These are phyloP conservation scores for button mushroom (Agaricus bisporus) DNA, from an alignment of 768 basidiomycete genomes.

Conservation along the genomic window DNA sequence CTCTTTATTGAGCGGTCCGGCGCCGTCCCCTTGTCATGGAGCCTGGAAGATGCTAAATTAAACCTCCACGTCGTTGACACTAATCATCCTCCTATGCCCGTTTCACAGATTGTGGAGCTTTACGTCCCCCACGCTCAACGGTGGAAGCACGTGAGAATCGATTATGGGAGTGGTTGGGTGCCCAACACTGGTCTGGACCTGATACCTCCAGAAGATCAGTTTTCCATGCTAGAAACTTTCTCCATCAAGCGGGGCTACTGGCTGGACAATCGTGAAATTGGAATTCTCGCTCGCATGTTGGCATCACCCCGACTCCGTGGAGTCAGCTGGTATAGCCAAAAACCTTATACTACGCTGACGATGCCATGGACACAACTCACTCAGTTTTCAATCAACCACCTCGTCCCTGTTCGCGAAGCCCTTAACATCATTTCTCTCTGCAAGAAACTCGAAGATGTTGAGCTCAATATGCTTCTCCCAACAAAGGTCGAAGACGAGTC, in stretches of 20 bases:
- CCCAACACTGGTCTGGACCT: slow-evolving; percentile 12
- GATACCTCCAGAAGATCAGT: slow-evolving; percentile 12
- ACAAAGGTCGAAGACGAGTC: slow-evolving; percentile 7
- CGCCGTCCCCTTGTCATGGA: slow-evolving; percentile 19
- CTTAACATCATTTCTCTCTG: slow-evolving; percentile 16
- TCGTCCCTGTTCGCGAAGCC: slow-evolving; percentile 16
- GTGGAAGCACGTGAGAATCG: slow-evolving; percentile 19
- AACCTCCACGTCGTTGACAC: slow-evolving; percentile 11
- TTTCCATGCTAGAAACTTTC: slow-evolving; percentile 20
- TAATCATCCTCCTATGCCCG: slow-evolving; percentile 10
- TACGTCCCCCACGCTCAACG: slow-evolving; percentile 20
- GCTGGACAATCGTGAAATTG: slow-evolving; percentile 13
- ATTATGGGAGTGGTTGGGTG: slow-evolving; percentile 17
- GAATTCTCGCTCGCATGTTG: slow-evolving; percentile 16
- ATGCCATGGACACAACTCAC: slow-evolving; percentile 23
- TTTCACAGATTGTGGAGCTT: slow-evolving; percentile 18
- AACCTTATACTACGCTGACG: slow-evolving; percentile 13
- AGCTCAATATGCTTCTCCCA: slow-evolving; percentile 9
- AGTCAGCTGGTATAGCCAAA: slow-evolving; percentile 17
- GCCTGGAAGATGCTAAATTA: slow-evolving; percentile 15
- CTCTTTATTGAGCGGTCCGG: slow-evolving; percentile 22
- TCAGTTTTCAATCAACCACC: slow-evolving; percentile 18
- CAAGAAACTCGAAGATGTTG: slow-evolving; percentile 8
- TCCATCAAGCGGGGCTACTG: slow-evolving; percentile 19
- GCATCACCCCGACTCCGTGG: slow-evolving; percentile 20